Evolutionary conservation across 768 basidiomycete genomes (phyloP), one percentile per base, ranked within the genome.

Genomic region (Termitomyces sp.): DNA sequence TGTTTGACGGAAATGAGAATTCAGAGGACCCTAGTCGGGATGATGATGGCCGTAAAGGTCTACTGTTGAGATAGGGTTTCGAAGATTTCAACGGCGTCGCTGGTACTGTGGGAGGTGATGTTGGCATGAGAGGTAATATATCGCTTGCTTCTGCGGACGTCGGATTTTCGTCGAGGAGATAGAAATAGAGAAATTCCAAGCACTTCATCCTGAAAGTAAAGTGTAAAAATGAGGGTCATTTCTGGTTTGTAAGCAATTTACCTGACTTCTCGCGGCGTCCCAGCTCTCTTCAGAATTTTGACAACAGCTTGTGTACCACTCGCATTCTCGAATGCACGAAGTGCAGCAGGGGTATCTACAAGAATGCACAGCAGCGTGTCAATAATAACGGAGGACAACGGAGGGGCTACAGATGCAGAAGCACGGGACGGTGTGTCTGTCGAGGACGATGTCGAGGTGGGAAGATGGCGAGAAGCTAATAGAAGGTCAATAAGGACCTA

Each of bases 131-230:
- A 32, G 56, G 50, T 39, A 59, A 50, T 26, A 60, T 60, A 3
- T 61, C 54, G 18, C 62, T 53, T 57, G 39, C 45, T 53, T 64
- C 61, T 10, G 61, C 47, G 8, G 71, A 62, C 24, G 71, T 54
- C 6, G 74, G 68, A 1, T 82, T 84, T 68, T 97, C 95, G 59
- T 95, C 95, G 45, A 96, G 78, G 7, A 98, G 79, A 70, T 98
- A 98, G 71, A 95, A 97, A 71, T 96, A 96, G 16, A 98, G 74
- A 65, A 97, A 95, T 68, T 97, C 95, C 18, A 98, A 78, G 61
- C 93, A 96, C 75, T 96, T 96, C 90, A 97, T 96, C 65, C 95
- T 96, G 65, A 22, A 39, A 26, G 36, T 7, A 18, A 39, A 34
- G 46, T 26, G n/a, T 47, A 37, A 44, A 26, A 55, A 37, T 27